A percentile compares a stretch with the other conserved stretches of the same genome.
These are phyloP conservation scores for Chenopodium album DNA, from an alignment of 148 eudicot genomes.

Conservation along the genomic window DNA sequence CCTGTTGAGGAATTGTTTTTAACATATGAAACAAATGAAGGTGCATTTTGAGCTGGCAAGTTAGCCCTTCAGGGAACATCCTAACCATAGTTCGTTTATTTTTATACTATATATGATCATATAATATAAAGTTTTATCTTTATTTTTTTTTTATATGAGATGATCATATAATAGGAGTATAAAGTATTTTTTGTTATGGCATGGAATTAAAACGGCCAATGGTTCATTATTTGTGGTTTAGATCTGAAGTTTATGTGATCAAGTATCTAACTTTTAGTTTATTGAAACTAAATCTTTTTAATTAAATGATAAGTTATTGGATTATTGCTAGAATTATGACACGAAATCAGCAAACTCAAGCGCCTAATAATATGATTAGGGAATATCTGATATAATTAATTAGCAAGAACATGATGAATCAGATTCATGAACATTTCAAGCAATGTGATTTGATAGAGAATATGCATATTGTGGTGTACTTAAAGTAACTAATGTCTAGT, in stretches of 20 bases:
- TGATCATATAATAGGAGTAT: neutral
- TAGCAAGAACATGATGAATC: conserved; percentile 22
- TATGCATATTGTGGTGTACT: conserved; percentile 13
- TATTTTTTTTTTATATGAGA: neutral
- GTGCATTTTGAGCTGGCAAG: conserved; percentile 35
- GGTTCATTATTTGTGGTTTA: conserved; percentile 1
- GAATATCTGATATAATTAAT: conserved; percentile 19
- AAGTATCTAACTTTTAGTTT: conserved; percentile 2
- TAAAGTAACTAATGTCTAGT: neutral
- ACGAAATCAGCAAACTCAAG: conserved; percentile 1
- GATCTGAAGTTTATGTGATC: conserved; percentile 5
- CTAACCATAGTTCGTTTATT: neutral
- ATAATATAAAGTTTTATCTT: neutral
- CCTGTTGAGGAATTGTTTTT: conserved; percentile 28
- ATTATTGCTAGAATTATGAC: conserved; percentile 1
- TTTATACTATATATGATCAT: neutral
- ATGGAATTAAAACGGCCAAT: conserved; percentile 15
- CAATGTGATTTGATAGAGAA: conserved; percentile 10
- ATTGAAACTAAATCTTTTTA: neutral
- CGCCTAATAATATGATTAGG: neutral
- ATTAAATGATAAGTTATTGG: neutral
- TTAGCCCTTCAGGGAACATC: conserved; percentile 27
- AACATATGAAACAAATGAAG: conserved; percentile 26
- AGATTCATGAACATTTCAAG: conserved; percentile 27
- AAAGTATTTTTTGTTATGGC: neutral